Conservation (phyloP, 306 rosid species). For the Myrica gale region DNA sequence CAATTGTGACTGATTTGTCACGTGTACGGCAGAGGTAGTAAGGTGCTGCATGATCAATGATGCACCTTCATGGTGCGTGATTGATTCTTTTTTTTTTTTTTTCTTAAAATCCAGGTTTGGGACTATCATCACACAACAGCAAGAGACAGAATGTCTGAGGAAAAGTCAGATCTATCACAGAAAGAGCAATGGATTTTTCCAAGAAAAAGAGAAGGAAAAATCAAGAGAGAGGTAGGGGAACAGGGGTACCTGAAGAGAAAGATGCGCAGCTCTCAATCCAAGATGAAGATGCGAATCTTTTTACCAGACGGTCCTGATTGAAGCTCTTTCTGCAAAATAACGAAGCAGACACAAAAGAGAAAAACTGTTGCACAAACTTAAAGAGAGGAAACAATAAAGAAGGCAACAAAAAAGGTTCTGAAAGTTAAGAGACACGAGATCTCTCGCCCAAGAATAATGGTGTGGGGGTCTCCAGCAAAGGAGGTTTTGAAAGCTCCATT, state of each 20-base stretch:
- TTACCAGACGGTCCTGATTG: constrained; percentile 25
- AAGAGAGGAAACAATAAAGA: background rate
- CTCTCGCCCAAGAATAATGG: background rate
- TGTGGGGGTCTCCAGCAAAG: background rate
- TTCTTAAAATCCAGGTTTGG: constrained; percentile 28
- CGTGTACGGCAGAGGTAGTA: constrained; percentile 26
- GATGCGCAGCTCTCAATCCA: constrained; percentile 37
- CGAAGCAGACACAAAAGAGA: background rate
- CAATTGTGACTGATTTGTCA: constrained; percentile 7
- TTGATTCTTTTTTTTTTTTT: background rate
- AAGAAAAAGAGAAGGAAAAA: constrained; percentile 16
- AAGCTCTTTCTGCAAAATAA: constrained; percentile 11
- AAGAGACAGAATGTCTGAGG: constrained; percentile 41
- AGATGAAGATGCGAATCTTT: constrained; percentile 31
- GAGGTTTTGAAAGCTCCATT: constrained; percentile 2
- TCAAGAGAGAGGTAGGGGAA: constrained; percentile 6
- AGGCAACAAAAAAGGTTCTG: background rate
- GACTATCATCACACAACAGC: constrained; percentile 35
- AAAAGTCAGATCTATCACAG: constrained; percentile 33
- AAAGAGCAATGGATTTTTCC: constrained; percentile 37
- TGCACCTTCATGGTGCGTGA: background rate
- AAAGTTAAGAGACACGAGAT: constrained; percentile 3
- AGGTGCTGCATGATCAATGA: constrained; percentile 5
- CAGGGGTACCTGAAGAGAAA: constrained; percentile 33
- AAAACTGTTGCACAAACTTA: background rate